Evolutionary conservation across 2,329 filamentous ascomycete species (phyloP).

Genomic region (Hypoxylon sp.): DNA sequence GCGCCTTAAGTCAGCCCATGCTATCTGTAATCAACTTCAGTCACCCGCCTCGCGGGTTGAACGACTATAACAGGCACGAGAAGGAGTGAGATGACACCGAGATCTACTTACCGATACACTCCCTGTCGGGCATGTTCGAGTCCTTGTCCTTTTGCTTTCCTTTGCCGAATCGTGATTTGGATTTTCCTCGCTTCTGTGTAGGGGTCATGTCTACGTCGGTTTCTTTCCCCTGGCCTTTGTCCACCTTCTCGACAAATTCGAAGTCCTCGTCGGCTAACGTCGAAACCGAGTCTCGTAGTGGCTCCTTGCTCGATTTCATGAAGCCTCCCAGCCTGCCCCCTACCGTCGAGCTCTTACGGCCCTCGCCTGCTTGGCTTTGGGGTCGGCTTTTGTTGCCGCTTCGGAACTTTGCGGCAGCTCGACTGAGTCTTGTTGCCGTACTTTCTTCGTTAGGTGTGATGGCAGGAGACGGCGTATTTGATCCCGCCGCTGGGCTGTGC

Average conservation of each 20-base stretch:
- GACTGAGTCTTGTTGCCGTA: slow-evolving; percentile 62
- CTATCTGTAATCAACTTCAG: background rate
- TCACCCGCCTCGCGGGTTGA: too few species aligned
- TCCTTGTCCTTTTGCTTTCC: slow-evolving; percentile 38
- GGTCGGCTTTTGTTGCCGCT: slow-evolving; percentile 60
- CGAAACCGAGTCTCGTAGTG: slow-evolving; percentile 46
- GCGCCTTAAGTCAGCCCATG: slow-evolving; percentile 8
- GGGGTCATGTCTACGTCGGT: slow-evolving; percentile 28
- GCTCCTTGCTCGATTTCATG: slow-evolving; percentile 61
- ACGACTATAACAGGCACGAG: background rate
- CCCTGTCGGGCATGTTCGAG: slow-evolving; percentile 34
- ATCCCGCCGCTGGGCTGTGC: slow-evolving; percentile 49
- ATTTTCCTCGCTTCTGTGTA: slow-evolving; percentile 37
- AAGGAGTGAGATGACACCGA: background rate
- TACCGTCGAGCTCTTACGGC: slow-evolving; percentile 65
- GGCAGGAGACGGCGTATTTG: slow-evolving; percentile 49
- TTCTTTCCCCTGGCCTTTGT: slow-evolving; percentile 33
- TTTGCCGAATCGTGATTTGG: slow-evolving; percentile 34
- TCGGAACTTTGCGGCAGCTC: slow-evolving; percentile 65
- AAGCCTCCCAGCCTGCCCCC: slow-evolving; percentile 59
- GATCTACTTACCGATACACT: slow-evolving; percentile 39
- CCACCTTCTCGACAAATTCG: slow-evolving; percentile 38
- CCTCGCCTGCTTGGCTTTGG: slow-evolving; percentile 65
- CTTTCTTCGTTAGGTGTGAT: slow-evolving; percentile 61
- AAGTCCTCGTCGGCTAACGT: slow-evolving; percentile 38